Percentiles rank a stretch among this genome's conserved stretches.
Evolutionary conservation across 129 eudicot genomes (phyloP).

Genomic region (Flaveria bidentis): DNA sequence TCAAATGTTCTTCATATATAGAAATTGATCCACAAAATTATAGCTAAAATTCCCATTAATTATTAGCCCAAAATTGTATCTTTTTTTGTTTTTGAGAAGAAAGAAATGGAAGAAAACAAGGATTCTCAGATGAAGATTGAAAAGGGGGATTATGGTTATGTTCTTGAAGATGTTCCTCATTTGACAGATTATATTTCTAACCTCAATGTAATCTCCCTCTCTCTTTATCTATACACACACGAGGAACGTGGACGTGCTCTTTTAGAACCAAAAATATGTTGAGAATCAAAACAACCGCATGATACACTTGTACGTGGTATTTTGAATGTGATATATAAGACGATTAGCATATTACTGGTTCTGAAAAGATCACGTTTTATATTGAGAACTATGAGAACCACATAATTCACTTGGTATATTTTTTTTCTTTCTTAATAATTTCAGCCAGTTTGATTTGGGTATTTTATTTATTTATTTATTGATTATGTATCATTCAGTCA

Average conservation of each 20-base stretch:
- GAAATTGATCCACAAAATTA: conserved; percentile 31
- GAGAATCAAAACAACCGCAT: too few species aligned
- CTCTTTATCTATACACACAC: not conserved
- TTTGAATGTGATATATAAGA: too few species aligned
- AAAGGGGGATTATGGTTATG: conserved; percentile 55
- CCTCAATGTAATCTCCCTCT: conserved; percentile 56
- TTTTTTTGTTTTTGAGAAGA: conserved; percentile 9
- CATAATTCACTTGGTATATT: not conserved
- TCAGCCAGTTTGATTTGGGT: not conserved
- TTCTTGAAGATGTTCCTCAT: conserved; percentile 93
- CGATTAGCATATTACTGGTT: too few species aligned
- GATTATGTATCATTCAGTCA: not conserved
- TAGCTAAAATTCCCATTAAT: conserved; percentile 23
- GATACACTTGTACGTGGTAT: too few species aligned
- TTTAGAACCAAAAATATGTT: too few species aligned
- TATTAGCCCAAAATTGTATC: not conserved
- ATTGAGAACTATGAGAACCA: too few species aligned
- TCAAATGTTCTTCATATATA: conserved; percentile 16
- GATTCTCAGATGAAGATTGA: conserved; percentile 42
- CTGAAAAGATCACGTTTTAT: too few species aligned
- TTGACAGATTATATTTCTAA: conserved; percentile 69
- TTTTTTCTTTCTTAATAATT: not conserved
- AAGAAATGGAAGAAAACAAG: conserved; percentile 25
- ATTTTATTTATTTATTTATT: not conserved
- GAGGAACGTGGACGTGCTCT: too few species aligned